Percentiles rank a stretch among this genome's conserved stretches.
Conservation (phyloP, 371 early-diverging fungal genomes). For the Lichtheimia hyalospora region DNA sequence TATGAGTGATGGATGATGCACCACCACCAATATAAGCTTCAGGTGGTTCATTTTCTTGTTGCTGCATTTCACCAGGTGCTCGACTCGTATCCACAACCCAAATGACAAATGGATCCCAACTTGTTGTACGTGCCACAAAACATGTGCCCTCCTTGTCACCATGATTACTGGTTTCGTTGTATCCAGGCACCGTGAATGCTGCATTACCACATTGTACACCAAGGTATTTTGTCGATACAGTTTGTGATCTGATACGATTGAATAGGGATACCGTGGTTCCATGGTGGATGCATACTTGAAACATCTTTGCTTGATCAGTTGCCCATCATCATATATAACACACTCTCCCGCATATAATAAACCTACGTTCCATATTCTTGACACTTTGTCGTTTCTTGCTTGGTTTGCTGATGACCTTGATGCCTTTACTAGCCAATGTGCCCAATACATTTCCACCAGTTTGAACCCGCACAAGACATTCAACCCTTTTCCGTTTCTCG, state of each 20-base stretch:
- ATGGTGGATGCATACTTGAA: constrained; percentile 74
- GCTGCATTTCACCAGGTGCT: constrained; percentile 22
- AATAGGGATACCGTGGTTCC: constrained; percentile 81
- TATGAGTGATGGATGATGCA: neutral
- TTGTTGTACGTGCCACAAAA: constrained; percentile 76
- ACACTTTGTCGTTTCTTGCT: constrained; percentile 77
- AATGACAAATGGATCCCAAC: constrained; percentile 89
- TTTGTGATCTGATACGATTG: constrained; percentile 86
- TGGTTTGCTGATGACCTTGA: constrained; percentile 81
- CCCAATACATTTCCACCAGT: constrained; percentile 56
- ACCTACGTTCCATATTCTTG: constrained; percentile 66
- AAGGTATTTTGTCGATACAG: constrained; percentile 80
- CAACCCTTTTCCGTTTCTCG: constrained; percentile 71
- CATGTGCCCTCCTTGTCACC: constrained; percentile 41
- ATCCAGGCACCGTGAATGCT: constrained; percentile 15
- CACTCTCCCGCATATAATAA: neutral
- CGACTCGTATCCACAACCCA: constrained; percentile 77
- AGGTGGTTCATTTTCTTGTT: constrained; percentile 17
- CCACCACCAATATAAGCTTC: constrained; percentile 25
- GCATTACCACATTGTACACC: constrained; percentile 54
- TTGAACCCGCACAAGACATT: constrained; percentile 65
- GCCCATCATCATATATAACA: neutral
- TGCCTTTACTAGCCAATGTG: constrained; percentile 66
- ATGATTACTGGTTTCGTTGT: constrained; percentile 12
- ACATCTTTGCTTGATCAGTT: neutral